phyloP scores from a whole-genome alignment of 148 eudicot genomes.

The Cornus suecica region DNA sequence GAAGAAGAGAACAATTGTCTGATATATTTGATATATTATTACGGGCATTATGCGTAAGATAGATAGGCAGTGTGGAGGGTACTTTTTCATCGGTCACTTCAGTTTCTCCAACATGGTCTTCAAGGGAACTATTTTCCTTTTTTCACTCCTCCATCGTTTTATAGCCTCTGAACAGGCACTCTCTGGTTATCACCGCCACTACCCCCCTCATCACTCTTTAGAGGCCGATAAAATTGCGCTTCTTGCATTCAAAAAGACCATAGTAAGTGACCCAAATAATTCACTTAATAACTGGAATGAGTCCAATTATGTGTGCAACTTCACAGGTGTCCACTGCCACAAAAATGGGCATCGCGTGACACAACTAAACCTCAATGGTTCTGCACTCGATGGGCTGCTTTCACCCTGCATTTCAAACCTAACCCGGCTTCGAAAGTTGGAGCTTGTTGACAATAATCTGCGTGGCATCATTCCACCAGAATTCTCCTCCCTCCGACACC shows the following conservation, averaged over 20 bases:
- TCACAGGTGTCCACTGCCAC: slow-evolving; percentile 28
- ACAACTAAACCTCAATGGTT: slow-evolving; percentile 17
- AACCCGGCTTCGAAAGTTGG: slow-evolving; percentile 22
- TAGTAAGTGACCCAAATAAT: slow-evolving; percentile 20
- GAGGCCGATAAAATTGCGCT: slow-evolving; percentile 34
- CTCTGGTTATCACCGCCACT: slow-evolving; percentile 9
- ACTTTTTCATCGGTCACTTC: slow-evolving; percentile 1
- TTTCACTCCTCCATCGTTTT: slow-evolving; percentile 12
- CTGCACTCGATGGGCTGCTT: slow-evolving; percentile 23
- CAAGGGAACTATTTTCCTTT: slow-evolving; percentile 11
- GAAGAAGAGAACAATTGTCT: too few relatives aligned
- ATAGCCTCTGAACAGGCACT: slow-evolving; percentile 2
- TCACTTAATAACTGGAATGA: slow-evolving; percentile 33
- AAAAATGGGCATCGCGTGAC: slow-evolving; percentile 18
- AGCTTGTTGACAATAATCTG: slow-evolving; percentile 20
- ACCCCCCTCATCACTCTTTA: slow-evolving; percentile 17
- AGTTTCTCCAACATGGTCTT: slow-evolving; percentile 15
- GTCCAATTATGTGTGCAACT: slow-evolving; percentile 30
- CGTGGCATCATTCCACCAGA: slow-evolving; percentile 23
- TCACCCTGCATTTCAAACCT: slow-evolving; percentile 35
- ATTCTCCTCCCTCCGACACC: slow-evolving; percentile 25
- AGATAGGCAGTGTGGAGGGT: neutral
- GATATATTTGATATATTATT: too few relatives aligned
- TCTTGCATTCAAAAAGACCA: slow-evolving; percentile 27
- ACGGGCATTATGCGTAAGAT: slow-evolving; percentile 7